Evolutionary conservation across 2,329 filamentous ascomycete genomes (phyloP), one percentile per base, ranked within the genome.

Genomic region (Coleophoma crateriformis): DNA sequence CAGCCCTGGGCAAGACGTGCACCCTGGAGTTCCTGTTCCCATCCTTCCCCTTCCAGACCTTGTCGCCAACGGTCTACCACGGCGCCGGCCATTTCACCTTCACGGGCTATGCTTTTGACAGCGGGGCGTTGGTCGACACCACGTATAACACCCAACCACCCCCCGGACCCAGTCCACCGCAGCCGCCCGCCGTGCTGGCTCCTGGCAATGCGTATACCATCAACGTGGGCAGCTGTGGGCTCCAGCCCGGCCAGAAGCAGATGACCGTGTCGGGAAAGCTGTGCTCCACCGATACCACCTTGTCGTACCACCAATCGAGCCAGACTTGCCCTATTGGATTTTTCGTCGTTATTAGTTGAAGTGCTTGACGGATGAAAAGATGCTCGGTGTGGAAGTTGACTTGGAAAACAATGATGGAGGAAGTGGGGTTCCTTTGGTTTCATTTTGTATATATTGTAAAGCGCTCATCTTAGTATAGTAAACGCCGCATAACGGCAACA

Each of bases 301-400:
- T 52, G 41, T 7, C 33, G 4, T 56, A 45, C 48, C 22, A 17
- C 17, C 52, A 56, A 47, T 47, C 39, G 22, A 35, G 37, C 33
- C 13, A 53, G 3, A 37, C 33, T n/a, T 53, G 52, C 46, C 54
- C 48, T 6, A 46, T 53, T 50, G 54, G 52, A 13, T 55, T 55
- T 37, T 55, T 46, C 76, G 69, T 47, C 70, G 64, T 63, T 74
- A 74, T 57, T 12, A 38, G 35, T 7, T 38, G 8, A 17, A 38
- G 15, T 3, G 27, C 7, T 27, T 27, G 27, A 10, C 2, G 8
- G 27, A 27, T 2, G 8, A 27, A 27, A 7, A 7, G 8, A 27
- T 7, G 3, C 7, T 27, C 8, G 6, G 8, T 27, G 6, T 27
- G 27, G 27, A 27, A 27, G 27, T 10, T 27, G 27, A 10, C 27